Percentiles rank a stretch among this genome's conserved stretches.
These are phyloP conservation scores for Davidsoniella eucalypti DNA, from an alignment of 2,329 filamentous ascomycete species.

Conservation along the genomic window DNA sequence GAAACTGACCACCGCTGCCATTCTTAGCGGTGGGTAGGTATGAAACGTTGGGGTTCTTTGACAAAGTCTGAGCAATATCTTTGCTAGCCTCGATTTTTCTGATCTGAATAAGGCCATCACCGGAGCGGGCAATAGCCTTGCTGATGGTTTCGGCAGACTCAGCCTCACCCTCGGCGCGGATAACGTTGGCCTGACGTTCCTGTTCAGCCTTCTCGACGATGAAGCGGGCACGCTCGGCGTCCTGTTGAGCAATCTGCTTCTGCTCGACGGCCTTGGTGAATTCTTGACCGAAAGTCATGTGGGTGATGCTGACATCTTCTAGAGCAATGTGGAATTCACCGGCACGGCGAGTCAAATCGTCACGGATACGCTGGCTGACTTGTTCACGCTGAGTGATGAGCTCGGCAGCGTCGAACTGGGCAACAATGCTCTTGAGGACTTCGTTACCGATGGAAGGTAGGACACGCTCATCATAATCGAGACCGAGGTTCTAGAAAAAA, in stretches of 20 bases:
- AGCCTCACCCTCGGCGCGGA: conserved; percentile 92
- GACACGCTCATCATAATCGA: conserved; percentile 96
- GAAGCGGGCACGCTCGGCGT: conserved; percentile 91
- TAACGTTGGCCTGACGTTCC: conserved; percentile 96
- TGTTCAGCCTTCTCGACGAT: conserved; percentile 98
- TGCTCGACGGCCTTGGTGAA: conserved; percentile 98
- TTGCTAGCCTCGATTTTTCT: conserved; percentile 91
- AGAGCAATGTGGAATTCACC: conserved; percentile 97
- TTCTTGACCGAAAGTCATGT: conserved; percentile 99
- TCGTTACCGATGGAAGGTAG: conserved; percentile 98
- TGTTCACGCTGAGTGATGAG: conserved; percentile 98
- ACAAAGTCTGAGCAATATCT: conserved; percentile 84
- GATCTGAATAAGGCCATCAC: conserved; percentile 89
- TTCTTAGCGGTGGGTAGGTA: conserved; percentile 73
- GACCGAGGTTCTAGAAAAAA: conserved; percentile 63
- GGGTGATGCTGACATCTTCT: conserved; percentile 96
- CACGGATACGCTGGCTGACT: conserved; percentile 84
- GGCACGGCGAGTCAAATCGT: conserved; percentile 81
- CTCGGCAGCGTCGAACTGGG: conserved; percentile 96
- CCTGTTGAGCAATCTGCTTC: conserved; percentile 99
- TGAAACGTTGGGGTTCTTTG: conserved; percentile 84
- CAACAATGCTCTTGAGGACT: conserved; percentile 95
- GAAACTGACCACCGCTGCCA: conserved; percentile 30
- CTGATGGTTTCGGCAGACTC: conserved; percentile 92
- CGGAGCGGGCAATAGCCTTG: conserved; percentile 81